Conservation (phyloP, 768 basidiomycete species). For the Lentinula edodes region DNA sequence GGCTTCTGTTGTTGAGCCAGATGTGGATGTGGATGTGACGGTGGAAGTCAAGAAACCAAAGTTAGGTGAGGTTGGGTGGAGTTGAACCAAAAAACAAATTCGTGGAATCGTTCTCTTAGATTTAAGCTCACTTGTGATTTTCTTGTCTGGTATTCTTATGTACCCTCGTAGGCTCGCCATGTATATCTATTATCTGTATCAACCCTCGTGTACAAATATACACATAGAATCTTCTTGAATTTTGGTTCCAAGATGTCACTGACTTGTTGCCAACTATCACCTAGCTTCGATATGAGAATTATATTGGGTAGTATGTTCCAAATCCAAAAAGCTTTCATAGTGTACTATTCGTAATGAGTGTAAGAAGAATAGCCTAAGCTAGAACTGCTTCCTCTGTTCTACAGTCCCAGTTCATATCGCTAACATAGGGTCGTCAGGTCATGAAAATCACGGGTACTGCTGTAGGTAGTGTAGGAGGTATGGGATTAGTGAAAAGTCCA, state of each 20-base stretch:
- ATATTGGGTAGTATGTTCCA: neutral
- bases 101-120: neutral
- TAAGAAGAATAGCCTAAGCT: slow-evolving; percentile 3
- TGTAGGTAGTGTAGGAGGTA: neutral
- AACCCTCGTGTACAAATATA: too few species aligned
- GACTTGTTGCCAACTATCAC: too few species aligned
- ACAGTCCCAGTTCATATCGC: neutral
- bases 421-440: neutral
- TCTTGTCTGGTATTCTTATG: neutral
- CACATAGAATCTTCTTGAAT: too few species aligned
- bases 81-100: neutral
- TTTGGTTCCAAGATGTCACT: too few species aligned
- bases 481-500: neutral
- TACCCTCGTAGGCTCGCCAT: too few species aligned
- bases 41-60: neutral
- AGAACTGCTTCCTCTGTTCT: neutral
- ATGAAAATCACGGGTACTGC: neutral
- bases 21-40: neutral
- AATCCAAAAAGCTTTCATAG: neutral
- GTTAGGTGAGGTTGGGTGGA: neutral
- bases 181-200: too few species aligned
- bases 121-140: neutral
- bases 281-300: neutral
- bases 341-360: slow-evolving; percentile 2
- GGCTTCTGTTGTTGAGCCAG: neutral